Evolutionary conservation across 306 rosid species (phyloP).

Genomic region (Herpetospermum pedunculosum): DNA sequence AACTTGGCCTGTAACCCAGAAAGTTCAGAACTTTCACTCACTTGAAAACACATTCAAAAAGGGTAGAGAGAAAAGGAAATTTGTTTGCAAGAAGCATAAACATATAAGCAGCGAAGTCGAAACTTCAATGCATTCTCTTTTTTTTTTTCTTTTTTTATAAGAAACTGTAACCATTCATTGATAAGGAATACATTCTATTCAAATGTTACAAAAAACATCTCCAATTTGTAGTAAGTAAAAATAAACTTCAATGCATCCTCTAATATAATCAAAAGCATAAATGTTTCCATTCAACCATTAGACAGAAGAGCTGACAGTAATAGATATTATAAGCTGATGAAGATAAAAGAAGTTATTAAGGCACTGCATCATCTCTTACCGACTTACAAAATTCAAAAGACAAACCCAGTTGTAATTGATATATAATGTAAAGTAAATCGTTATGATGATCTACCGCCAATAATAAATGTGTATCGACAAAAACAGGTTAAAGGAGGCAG

Average conservation of each 20-base stretch:
- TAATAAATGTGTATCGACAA: neutral
- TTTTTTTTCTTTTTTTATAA: no score
- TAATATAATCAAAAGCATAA: neutral
- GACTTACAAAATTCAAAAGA: neutral
- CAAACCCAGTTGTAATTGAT: neutral
- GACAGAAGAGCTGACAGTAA: neutral
- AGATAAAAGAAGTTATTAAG: neutral
- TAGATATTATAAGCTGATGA: neutral
- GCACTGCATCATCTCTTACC: neutral
- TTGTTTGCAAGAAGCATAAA: neutral
- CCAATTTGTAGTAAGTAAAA: no score
- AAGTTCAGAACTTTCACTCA: neutral
- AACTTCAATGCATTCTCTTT: neutral
- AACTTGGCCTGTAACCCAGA: slow-evolving; percentile 66
- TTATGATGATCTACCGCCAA: neutral
- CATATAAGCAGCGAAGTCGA: neutral
- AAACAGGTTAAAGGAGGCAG: neutral
- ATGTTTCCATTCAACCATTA: neutral
- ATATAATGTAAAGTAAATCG: neutral
- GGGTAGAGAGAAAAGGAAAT: neutral
- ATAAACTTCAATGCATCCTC: neutral
- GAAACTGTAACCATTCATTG: no score
- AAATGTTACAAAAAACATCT: no score
- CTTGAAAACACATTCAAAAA: neutral
- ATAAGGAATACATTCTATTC: no score